Evolutionary conservation across 2,329 filamentous ascomycete genomes (phyloP).

Genomic region (Aspergillus chevalieri): DNA sequence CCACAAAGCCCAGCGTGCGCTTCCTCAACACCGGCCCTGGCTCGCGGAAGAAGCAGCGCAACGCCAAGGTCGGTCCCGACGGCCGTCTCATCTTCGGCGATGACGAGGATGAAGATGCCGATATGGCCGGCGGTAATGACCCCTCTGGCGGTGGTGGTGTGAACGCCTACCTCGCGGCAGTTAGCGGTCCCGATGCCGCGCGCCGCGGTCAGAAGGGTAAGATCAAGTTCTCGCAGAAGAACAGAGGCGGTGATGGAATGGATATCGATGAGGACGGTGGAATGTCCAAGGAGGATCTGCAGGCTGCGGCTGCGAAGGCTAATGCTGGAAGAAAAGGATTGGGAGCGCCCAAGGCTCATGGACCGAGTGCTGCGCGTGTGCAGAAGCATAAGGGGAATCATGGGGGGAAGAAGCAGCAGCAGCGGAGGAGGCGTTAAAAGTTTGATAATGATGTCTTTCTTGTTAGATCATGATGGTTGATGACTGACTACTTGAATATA

Average conservation of each 20-base stretch:
- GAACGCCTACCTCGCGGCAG: slow-evolving; percentile 57
- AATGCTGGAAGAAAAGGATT: slow-evolving; percentile 16
- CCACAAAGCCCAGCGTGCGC: slow-evolving; percentile 65
- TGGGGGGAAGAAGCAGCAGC: slow-evolving; percentile 8
- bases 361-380: slow-evolving; percentile 16
- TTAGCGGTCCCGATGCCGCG: slow-evolving; percentile 54
- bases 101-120: slow-evolving; percentile 30
- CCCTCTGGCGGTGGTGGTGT: slow-evolving; percentile 34
- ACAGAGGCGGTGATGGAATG: slow-evolving; percentile 36
- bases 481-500: too few species aligned
- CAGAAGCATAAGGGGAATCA: slow-evolving; percentile 16
- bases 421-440: slow-evolving; percentile 8
- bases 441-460: too few species aligned
- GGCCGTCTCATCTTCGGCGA: slow-evolving; percentile 41
- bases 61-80: slow-evolving; percentile 39
- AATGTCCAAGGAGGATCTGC: slow-evolving; percentile 3
- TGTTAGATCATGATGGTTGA: not conserved
- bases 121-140: slow-evolving; percentile 41
- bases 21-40: slow-evolving; percentile 36
- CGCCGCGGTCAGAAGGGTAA: slow-evolving; percentile 54
- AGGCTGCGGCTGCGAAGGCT: slow-evolving; percentile 1
- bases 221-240: slow-evolving; percentile 50
- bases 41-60: slow-evolving; percentile 34
- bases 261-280: slow-evolving; percentile 32
- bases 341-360: slow-evolving; percentile 23